phyloP scores from a whole-genome alignment of 495 filamentous ascomycete genomes.

The Xylaria cubensis region DNA sequence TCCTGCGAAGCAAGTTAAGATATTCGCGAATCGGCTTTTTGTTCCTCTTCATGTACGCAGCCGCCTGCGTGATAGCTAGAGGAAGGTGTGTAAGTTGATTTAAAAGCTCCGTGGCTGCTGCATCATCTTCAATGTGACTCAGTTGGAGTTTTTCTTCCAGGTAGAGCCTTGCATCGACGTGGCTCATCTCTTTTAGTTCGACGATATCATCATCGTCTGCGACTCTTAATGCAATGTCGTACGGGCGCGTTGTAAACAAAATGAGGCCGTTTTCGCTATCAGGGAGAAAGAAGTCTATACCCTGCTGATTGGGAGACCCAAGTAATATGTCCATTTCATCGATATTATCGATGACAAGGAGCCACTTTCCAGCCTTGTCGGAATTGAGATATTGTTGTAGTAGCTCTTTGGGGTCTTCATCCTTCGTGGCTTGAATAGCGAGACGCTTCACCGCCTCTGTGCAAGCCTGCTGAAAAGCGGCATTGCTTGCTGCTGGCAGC shows the following conservation, averaged over 20 bases:
- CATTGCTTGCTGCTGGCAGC: conserved; percentile 50
- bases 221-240: conserved; percentile 36
- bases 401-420: conserved; percentile 32
- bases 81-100: conserved; percentile 49
- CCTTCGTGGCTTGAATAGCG: conserved; percentile 22
- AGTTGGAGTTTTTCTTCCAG: conserved; percentile 37
- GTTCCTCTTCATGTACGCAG: conserved; percentile 54
- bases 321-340: conserved; percentile 34
- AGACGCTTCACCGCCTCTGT: conserved; percentile 43
- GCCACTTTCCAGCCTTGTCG: conserved; percentile 35
- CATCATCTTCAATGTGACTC: background rate
- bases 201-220: conserved; percentile 33
- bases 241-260: conserved; percentile 47
- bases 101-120: conserved; percentile 35
- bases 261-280: conserved; percentile 38
- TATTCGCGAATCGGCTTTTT: conserved; percentile 49
- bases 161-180: conserved; percentile 31
- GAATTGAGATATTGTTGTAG: conserved; percentile 33
- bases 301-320: background rate
- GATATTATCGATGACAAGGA: conserved; percentile 46
- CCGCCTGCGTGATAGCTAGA: conserved; percentile 56
- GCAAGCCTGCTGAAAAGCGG: conserved; percentile 56
- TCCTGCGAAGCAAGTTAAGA: conserved; percentile 48
- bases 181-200: conserved; percentile 39
- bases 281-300: conserved; percentile 40